These are phyloP conservation scores for Chaetomiaceae sp. DNA, from an alignment of 2,329 filamentous ascomycete species.

Conservation along the genomic window DNA sequence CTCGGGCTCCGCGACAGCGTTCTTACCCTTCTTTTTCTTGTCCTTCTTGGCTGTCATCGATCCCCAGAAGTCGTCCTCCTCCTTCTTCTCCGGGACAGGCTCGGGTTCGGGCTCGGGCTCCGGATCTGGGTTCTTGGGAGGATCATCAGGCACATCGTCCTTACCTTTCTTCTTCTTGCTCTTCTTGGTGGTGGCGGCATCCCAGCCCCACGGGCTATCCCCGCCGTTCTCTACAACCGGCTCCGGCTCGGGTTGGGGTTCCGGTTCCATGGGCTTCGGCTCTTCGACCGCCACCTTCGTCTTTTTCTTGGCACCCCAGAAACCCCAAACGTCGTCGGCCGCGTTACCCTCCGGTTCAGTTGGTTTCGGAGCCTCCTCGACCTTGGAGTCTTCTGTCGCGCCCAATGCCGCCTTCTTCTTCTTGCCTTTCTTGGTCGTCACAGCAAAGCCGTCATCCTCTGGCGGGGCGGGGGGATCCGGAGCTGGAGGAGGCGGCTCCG, in stretches of 20 bases:
- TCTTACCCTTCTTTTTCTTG: slow-evolving; percentile 22
- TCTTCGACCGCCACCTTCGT: slow-evolving; percentile 19
- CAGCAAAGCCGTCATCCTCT: slow-evolving; percentile 30
- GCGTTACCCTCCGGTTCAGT: slow-evolving; percentile 24
- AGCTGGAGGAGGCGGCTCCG: slow-evolving; percentile 23
- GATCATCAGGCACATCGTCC: slow-evolving; percentile 9
- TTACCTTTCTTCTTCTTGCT: slow-evolving; percentile 29
- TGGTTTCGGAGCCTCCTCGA: slow-evolving; percentile 25
- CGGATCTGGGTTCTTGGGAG: slow-evolving; percentile 12
- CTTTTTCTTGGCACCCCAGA: slow-evolving; percentile 31
- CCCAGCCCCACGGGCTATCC: slow-evolving; percentile 5
- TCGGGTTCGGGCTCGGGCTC: not conserved
- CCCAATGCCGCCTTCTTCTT: slow-evolving; percentile 38
- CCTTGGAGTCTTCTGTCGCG: slow-evolving; percentile 17
- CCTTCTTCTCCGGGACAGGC: slow-evolving; percentile 24
- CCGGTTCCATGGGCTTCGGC: slow-evolving; percentile 18
- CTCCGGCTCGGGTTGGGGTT: slow-evolving; percentile 15
- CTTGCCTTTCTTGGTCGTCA: slow-evolving; percentile 36
- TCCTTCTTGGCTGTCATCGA: not conserved
- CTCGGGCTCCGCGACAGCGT: not conserved
- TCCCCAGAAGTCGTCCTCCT: slow-evolving; percentile 28
- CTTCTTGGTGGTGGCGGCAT: slow-evolving; percentile 3
- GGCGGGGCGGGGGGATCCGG: slow-evolving; percentile 3
- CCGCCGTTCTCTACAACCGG: not conserved
- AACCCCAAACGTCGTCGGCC: slow-evolving; percentile 23